phyloP scores from a whole-genome alignment of 2,329 filamentous ascomycete genomes.

The Exutisphaerella laricina region DNA sequence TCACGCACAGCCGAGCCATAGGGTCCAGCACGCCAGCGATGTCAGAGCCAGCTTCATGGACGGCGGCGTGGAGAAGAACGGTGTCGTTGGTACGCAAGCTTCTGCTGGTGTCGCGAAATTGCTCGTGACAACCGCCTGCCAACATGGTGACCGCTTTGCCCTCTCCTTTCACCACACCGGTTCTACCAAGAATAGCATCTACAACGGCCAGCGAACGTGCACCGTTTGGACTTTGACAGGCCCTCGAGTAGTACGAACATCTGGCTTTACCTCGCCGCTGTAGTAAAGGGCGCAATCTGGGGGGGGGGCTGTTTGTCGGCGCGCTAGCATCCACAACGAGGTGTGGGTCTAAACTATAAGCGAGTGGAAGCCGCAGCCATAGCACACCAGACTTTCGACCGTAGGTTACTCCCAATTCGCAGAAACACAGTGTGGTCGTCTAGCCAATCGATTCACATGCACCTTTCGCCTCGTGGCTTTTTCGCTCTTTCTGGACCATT shows the following conservation, averaged over 20 bases:
- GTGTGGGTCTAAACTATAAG: conserved; percentile 7
- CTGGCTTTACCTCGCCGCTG: neutral
- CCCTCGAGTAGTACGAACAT: neutral
- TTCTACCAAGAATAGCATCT: conserved; percentile 5
- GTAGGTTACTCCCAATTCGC: conserved; percentile 3
- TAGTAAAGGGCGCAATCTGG: conserved; percentile 4
- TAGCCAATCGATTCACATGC: conserved; percentile 6
- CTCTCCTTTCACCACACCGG: neutral
- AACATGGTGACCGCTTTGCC: neutral
- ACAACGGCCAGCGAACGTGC: conserved; percentile 2
- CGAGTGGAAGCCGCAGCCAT: conserved; percentile 13
- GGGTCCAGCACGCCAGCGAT: neutral
- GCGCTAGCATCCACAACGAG: conserved; percentile 1
- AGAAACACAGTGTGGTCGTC: neutral
- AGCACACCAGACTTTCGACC: conserved; percentile 5
- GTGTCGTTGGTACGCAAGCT: neutral
- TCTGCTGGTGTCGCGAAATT: conserved; percentile 1
- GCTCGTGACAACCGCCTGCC: conserved; percentile 2
- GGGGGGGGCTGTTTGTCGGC: conserved; percentile 6
- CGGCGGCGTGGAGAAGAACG: neutral
- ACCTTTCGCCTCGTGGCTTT: conserved; percentile 1
- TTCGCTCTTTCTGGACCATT: neutral
- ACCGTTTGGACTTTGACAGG: neutral
- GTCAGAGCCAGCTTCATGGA: conserved; percentile 1
- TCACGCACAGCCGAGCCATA: conserved; percentile 10